Evolutionary conservation across 345 rosid species (phyloP).

Genomic region (Salix koriyanagi): DNA sequence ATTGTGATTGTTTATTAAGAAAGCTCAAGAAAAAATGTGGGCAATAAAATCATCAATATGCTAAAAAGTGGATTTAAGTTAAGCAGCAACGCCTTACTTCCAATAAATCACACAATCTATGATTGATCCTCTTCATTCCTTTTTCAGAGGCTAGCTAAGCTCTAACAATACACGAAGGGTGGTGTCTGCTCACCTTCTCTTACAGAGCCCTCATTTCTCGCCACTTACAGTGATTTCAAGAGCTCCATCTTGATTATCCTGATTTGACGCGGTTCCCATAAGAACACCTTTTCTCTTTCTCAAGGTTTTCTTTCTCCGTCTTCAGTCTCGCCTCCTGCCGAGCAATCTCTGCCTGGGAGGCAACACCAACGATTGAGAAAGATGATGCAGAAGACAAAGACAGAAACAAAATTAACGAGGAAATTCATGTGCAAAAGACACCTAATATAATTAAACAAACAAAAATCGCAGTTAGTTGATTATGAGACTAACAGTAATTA

Average conservation of each 20-base stretch:
- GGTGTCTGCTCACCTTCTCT: not conserved
- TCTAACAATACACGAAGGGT: not conserved
- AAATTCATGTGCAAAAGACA: too few relatives aligned
- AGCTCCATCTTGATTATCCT: constrained; percentile 96
- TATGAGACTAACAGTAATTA: too few relatives aligned
- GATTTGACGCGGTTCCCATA: constrained; percentile 94
- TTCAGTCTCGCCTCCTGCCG: constrained; percentile 92
- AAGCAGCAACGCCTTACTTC: not conserved
- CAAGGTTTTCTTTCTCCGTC: constrained; percentile 92
- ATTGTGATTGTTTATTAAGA: too few relatives aligned
- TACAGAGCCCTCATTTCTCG: constrained; percentile 50
- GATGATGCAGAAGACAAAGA: too few relatives aligned
- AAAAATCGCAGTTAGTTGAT: too few relatives aligned
- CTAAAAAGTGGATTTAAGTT: too few relatives aligned
- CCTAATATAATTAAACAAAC: too few relatives aligned
- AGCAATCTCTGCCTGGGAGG: constrained; percentile 72
- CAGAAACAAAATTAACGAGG: too few relatives aligned
- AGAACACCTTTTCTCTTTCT: constrained; percentile 94
- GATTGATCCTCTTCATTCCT: not conserved
- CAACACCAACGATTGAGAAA: too few relatives aligned
- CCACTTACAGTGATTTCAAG: constrained; percentile 95
- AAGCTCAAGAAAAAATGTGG: too few relatives aligned
- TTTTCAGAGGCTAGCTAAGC: not conserved
- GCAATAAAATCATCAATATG: too few relatives aligned
- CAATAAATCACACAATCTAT: not conserved